Evolutionary conservation across 345 rosid species (phyloP).

Genomic region (Moringa oleifera): DNA sequence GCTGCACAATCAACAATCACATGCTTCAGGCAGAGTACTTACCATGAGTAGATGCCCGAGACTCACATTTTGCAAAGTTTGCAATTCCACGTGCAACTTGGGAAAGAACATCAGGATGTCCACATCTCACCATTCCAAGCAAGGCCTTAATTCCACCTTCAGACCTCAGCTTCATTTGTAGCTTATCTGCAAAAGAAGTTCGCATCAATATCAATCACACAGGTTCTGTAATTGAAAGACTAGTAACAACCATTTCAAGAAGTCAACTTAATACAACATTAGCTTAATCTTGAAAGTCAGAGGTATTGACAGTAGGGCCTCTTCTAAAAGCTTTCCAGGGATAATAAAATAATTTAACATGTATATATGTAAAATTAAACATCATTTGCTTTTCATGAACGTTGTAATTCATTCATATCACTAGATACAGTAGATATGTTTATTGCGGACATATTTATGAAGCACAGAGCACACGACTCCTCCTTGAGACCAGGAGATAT

Average conservation of each 20-base stretch:
- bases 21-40: conserved; percentile 8
- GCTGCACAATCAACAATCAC: neutral
- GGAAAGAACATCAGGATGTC: conserved; percentile 94
- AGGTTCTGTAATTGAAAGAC: neutral
- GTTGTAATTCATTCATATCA: no score
- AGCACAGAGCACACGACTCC: neutral
- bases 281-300: no score
- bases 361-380: neutral
- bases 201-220: neutral
- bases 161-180: conserved; percentile 73
- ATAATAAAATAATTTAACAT: no score
- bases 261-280: neutral
- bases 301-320: no score
- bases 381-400: neutral
- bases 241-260: neutral
- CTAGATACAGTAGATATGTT: neutral
- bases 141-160: conserved; percentile 97
- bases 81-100: conserved; percentile 99
- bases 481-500: no score
- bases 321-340: neutral
- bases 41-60: conserved; percentile 86
- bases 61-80: conserved; percentile 97
- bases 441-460: no score
- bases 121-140: conserved; percentile 92
- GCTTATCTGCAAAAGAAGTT: conserved; percentile 51